Conservation (phyloP, 1,284 basidiomycete species). For the Austroboletus niveus region DNA sequence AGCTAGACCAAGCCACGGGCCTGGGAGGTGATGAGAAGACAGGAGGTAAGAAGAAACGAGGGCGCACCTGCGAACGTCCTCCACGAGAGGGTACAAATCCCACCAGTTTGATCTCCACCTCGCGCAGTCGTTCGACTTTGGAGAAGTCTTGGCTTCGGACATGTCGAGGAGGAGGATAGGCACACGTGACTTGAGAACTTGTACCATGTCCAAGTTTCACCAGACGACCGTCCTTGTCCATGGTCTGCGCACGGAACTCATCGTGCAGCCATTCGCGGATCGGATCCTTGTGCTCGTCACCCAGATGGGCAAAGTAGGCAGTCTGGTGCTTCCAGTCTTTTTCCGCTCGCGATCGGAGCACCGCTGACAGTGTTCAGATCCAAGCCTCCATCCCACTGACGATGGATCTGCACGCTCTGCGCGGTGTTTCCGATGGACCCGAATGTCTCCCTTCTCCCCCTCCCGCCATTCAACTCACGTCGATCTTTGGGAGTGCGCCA, state of each 20-base stretch:
- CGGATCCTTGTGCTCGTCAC: slow-evolving; percentile 79
- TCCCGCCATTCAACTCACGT: slow-evolving; percentile 69
- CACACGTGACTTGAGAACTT: slow-evolving; percentile 11
- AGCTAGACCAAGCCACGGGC: slow-evolving; percentile 66
- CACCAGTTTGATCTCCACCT: slow-evolving; percentile 69
- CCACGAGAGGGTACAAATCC: slow-evolving; percentile 62
- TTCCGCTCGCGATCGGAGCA: not conserved
- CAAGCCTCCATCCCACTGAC: slow-evolving; percentile 78
- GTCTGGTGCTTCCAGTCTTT: slow-evolving; percentile 53
- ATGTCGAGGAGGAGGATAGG: not conserved
- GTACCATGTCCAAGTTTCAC: slow-evolving; percentile 20
- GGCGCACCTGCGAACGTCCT: slow-evolving; percentile 52
- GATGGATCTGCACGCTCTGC: slow-evolving; percentile 45
- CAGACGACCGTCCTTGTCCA: slow-evolving; percentile 49
- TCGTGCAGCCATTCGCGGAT: slow-evolving; percentile 79
- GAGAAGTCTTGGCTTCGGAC: slow-evolving; percentile 34
- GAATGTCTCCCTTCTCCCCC: slow-evolving; percentile 62
- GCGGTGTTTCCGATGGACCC: slow-evolving; percentile 31
- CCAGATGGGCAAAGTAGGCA: slow-evolving; percentile 86
- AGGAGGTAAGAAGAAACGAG: not conserved
- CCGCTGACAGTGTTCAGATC: slow-evolving; percentile 43
- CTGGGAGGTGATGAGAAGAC: slow-evolving; percentile 35
- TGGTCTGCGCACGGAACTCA: slow-evolving; percentile 66
- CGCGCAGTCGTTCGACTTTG: slow-evolving; percentile 57
- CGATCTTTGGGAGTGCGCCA: slow-evolving; percentile 72